These are phyloP conservation scores for Ogataea corticis DNA, from an alignment of 805 yeast genomes.

Conservation along the genomic window DNA sequence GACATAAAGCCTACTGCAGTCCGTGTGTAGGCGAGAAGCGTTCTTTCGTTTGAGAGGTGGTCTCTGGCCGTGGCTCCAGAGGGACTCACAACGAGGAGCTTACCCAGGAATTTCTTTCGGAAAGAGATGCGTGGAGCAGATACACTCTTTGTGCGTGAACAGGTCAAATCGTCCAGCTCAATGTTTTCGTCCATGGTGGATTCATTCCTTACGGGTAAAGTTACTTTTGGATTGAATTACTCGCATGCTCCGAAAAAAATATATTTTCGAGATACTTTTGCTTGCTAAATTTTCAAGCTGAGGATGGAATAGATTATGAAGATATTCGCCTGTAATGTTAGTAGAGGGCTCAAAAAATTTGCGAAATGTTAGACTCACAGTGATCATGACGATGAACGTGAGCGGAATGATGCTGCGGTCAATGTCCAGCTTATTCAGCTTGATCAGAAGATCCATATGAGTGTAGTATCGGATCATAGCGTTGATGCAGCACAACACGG, in stretches of 20 bases:
- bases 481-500: conserved; percentile 8
- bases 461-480: conserved; percentile 18
- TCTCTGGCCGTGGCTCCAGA: conserved; percentile 54
- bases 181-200: neutral
- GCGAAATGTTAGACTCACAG: conserved; percentile 9
- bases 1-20: conserved; percentile 53
- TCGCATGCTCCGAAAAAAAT: neutral
- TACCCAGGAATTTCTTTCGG: neutral
- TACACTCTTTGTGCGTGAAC: neutral
- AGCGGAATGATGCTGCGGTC: conserved; percentile 16
- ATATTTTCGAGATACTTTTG: neutral
- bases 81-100: neutral
- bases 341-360: neutral
- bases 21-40: conserved; percentile 59
- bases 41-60: conserved; percentile 63
- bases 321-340: conserved; percentile 3
- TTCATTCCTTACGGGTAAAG: too few species aligned
- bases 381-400: conserved; percentile 9
- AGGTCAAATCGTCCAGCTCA: neutral
- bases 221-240: too few species aligned
- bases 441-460: conserved; percentile 21
- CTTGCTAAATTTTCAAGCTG: conserved; percentile 1
- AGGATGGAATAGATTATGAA: conserved; percentile 1
- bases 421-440: conserved; percentile 16
- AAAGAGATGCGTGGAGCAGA: neutral